A percentile compares a stretch with the other conserved stretches of the same genome.
These are phyloP conservation scores for Vicia sativa DNA, from an alignment of 306 rosid genomes.

Conservation along the genomic window DNA sequence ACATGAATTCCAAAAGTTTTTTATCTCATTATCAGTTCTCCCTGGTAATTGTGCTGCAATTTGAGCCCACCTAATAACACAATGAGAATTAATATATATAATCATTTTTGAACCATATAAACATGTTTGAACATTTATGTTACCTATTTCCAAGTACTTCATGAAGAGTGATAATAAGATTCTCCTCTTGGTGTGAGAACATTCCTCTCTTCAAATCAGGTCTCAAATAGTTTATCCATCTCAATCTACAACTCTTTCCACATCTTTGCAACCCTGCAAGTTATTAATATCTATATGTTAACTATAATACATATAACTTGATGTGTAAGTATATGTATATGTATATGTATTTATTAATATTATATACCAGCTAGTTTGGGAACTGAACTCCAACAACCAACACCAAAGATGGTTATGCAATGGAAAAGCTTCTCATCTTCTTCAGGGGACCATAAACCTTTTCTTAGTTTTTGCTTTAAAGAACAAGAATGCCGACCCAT, in stretches of 20 bases:
- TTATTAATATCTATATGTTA: not conserved
- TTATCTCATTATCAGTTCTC: conserved; percentile 94
- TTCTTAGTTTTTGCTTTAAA: conserved; percentile 82
- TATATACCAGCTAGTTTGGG: conserved; percentile 84
- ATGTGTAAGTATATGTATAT: not conserved
- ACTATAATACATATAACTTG: too few relatives aligned
- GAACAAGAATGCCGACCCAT: conserved; percentile 94
- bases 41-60: conserved; percentile 91
- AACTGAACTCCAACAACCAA: conserved; percentile 97
- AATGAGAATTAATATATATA: not conserved
- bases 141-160: conserved; percentile 90
- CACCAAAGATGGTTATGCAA: conserved; percentile 79
- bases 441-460: conserved; percentile 97
- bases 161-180: conserved; percentile 82
- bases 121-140: not conserved
- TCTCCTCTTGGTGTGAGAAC: conserved; percentile 88
- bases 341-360: not conserved
- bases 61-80: conserved; percentile 87
- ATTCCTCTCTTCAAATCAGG: conserved; percentile 95
- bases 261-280: conserved; percentile 83
- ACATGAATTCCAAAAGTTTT: conserved; percentile 90
- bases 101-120: not conserved
- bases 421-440: conserved; percentile 99
- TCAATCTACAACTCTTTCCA: conserved; percentile 93
- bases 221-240: conserved; percentile 95